Evolutionary conservation across 305 asterid species (phyloP).

Genomic region (Solanum hybrid): DNA sequence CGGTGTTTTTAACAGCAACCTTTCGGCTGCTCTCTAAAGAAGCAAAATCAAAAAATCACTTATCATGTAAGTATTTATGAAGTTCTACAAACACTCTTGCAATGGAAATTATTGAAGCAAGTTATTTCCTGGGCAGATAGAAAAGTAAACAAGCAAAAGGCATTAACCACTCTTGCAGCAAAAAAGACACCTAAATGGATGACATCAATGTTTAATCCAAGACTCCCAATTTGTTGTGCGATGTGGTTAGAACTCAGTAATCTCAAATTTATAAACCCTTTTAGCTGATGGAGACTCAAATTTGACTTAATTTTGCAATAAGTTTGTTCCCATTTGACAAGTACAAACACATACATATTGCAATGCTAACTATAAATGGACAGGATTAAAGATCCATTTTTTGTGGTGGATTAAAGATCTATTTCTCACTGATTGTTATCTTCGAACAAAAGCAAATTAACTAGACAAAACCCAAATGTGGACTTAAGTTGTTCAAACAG

Average conservation of each 20-base stretch:
- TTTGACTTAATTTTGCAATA: neutral
- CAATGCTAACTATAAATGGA: neutral
- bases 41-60: neutral
- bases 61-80: neutral
- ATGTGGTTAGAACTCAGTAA: neutral
- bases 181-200: neutral
- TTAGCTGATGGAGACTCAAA: neutral
- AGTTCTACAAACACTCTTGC: neutral
- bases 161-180: neutral
- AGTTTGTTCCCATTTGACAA: neutral
- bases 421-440: neutral
- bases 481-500: neutral
- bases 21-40: conserved; percentile 30
- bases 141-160: neutral
- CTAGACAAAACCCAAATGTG: neutral
- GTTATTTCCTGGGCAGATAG: neutral
- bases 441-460: neutral
- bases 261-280: neutral
- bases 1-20: conserved; percentile 37
- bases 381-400: neutral
- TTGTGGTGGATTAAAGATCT: neutral
- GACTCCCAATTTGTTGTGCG: neutral
- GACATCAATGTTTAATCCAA: neutral
- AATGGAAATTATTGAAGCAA: neutral
- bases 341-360: neutral